Percentiles rank a stretch among this genome's conserved stretches.
Evolutionary conservation across 768 basidiomycete species (phyloP).

Genomic region (Tricholomella constricta): DNA sequence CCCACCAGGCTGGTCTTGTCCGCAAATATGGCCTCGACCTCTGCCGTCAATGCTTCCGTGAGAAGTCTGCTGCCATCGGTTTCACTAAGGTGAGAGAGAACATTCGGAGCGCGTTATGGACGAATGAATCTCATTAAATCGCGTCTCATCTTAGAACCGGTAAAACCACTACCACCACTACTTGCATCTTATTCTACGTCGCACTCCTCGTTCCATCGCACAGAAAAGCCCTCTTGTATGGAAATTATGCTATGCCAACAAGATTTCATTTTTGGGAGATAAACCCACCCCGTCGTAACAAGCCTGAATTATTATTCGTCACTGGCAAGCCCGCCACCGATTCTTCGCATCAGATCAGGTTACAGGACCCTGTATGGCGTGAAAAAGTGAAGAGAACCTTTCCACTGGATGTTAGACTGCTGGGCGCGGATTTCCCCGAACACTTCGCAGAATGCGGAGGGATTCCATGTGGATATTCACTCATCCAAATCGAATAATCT

Average conservation of each 20-base stretch:
- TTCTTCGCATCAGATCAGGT: too few relatives aligned
- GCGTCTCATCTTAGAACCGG: conserved; percentile 41
- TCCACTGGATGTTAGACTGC: too few relatives aligned
- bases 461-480: too few relatives aligned
- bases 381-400: too few relatives aligned
- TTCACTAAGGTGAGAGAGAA: conserved; percentile 86
- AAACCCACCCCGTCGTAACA: neutral
- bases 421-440: too few relatives aligned
- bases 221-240: conserved; percentile 17
- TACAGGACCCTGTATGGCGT: too few relatives aligned
- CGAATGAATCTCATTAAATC: too few relatives aligned
- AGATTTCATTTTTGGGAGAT: conserved; percentile 1
- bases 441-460: too few relatives aligned
- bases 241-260: conserved; percentile 17
- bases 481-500: too few relatives aligned
- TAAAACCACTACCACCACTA: conserved; percentile 32
- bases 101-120: neutral
- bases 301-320: neutral
- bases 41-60: conserved; percentile 98
- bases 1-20: conserved; percentile 97
- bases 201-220: neutral
- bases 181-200: neutral
- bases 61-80: conserved; percentile 91
- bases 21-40: conserved; percentile 97
- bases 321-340: neutral